A percentile compares a stretch with the other conserved stretches of the same genome.
Evolutionary conservation across 108 stramenopile species (phyloP).

Genomic region (Nitzschia inconspicua): DNA sequence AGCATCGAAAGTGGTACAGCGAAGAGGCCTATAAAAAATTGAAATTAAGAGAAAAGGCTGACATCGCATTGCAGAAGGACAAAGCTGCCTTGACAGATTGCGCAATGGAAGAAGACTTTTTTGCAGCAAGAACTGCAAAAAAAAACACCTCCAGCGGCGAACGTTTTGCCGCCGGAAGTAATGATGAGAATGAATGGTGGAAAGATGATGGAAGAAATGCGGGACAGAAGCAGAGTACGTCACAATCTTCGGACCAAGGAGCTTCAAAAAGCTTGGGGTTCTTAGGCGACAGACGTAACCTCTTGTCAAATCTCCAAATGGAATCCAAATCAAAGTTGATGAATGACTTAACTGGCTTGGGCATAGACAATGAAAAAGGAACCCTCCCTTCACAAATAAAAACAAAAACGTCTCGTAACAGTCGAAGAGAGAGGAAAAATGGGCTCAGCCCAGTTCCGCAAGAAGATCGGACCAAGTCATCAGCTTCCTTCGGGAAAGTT

Average conservation of each 20-base stretch:
- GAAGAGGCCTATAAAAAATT: not conserved
- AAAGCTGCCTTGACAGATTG: not conserved
- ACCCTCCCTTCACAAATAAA: not conserved
- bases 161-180: not conserved
- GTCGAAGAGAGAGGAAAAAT: not conserved
- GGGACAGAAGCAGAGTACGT: not conserved
- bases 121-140: not conserved
- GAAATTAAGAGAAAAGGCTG: not conserved
- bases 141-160: not conserved
- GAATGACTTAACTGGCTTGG: not conserved
- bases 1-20: slow-evolving; percentile 23
- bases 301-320: not conserved
- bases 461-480: not conserved
- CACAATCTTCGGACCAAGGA: not conserved
- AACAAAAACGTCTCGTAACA: not conserved
- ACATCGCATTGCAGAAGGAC: not conserved
- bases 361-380: not conserved
- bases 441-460: not conserved
- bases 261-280: not conserved
- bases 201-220: not conserved
- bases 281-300: not conserved
- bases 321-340: not conserved
- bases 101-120: slow-evolving; percentile 3
- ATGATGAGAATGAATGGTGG: not conserved
- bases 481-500: not conserved